Conservation (phyloP, 1,284 basidiomycete species). For the Sporisorium exsertum region DNA sequence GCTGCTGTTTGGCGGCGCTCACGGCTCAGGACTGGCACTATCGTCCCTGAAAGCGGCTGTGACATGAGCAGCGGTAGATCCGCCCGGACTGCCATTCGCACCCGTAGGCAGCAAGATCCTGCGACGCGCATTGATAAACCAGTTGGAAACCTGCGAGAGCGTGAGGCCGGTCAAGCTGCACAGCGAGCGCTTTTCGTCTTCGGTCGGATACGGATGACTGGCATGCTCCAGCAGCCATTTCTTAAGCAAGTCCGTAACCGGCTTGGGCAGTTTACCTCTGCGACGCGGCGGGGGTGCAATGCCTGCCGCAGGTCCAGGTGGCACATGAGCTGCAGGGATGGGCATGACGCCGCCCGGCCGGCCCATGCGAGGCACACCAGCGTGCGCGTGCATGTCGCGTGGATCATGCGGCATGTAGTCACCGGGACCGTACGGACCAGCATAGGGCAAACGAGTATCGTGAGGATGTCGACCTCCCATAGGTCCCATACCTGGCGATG, state of each 20-base stretch:
- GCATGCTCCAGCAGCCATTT: constrained; percentile 90
- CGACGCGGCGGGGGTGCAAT: constrained; percentile 68
- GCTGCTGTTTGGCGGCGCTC: too few species aligned
- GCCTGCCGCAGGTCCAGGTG: constrained; percentile 45
- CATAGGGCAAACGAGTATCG: constrained; percentile 21
- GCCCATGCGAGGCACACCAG: constrained; percentile 23
- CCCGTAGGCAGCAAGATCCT: constrained; percentile 60
- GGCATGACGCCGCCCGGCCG: constrained; percentile 21
- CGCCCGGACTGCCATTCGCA: constrained; percentile 33
- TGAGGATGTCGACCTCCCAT: constrained; percentile 18
- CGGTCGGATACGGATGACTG: constrained; percentile 87
- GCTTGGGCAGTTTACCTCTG: constrained; percentile 87
- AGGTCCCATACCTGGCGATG: constrained; percentile 22
- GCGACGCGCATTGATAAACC: constrained; percentile 66
- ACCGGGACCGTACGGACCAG: constrained; percentile 22
- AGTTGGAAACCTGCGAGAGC: constrained; percentile 80
- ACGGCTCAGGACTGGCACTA: constrained; percentile 22
- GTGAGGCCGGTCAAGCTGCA: constrained; percentile 85
- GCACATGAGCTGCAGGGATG: constrained; percentile 38
- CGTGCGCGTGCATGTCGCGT: constrained; percentile 35
- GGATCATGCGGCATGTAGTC: constrained; percentile 37
- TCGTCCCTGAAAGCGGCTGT: constrained; percentile 46
- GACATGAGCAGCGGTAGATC: constrained; percentile 47
- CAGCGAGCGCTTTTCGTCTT: constrained; percentile 89
- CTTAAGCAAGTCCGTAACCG: constrained; percentile 87